These are phyloP conservation scores for Suillus sp. DNA, from an alignment of 768 basidiomycete species.

Conservation along the genomic window DNA sequence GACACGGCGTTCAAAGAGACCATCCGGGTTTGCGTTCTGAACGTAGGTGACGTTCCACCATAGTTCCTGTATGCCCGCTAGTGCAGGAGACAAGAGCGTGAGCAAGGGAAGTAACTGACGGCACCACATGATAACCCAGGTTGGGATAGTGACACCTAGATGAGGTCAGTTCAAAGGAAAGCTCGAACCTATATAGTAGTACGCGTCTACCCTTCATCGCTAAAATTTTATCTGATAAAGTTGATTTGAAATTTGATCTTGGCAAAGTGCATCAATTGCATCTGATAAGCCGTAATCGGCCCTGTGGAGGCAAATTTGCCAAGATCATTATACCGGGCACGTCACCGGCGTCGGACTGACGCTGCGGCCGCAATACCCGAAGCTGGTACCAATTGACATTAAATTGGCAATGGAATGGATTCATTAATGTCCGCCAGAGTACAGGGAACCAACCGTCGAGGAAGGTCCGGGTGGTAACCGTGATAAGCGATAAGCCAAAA, in stretches of 20 bases:
- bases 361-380: too few species aligned
- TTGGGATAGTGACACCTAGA: not conserved
- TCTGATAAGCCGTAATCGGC: too few species aligned
- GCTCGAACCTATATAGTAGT: too few species aligned
- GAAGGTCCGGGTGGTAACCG: too few species aligned
- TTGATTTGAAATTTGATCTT: not conserved
- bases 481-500: too few species aligned
- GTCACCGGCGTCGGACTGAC: too few species aligned
- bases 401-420: too few species aligned
- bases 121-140: slow-evolving; percentile 8
- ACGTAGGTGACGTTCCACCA: slow-evolving; percentile 96
- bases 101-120: slow-evolving; percentile 21
- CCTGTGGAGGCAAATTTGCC: too few species aligned
- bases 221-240: not conserved
- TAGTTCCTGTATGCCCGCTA: slow-evolving; percentile 68
- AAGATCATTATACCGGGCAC: too few species aligned
- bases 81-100: slow-evolving; percentile 35
- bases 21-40: slow-evolving; percentile 79
- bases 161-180: not conserved
- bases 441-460: too few species aligned
- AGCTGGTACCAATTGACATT: too few species aligned
- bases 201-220: not conserved
- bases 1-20: slow-evolving; percentile 70
- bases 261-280: not conserved
- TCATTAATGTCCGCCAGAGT: too few species aligned